phyloP scores from a whole-genome alignment of 495 filamentous ascomycete species.

The Bombardia bombarda region DNA sequence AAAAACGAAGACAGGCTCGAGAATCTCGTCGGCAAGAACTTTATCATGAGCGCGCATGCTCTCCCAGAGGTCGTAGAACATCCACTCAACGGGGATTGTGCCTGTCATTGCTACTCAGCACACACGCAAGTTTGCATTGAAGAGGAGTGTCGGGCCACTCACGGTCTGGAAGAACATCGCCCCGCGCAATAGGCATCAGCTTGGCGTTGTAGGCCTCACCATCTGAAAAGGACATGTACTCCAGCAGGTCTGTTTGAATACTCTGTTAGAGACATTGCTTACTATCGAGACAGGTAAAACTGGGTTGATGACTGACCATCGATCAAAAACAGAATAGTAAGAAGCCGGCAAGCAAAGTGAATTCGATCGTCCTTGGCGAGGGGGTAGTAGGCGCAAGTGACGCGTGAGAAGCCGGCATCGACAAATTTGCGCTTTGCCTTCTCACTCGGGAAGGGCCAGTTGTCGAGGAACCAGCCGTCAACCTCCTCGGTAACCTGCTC shows the following conservation, averaged over 20 bases:
- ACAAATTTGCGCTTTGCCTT: background rate
- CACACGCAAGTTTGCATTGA: too few relatives aligned
- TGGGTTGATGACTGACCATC: background rate
- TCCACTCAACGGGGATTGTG: background rate
- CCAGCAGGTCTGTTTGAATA: background rate
- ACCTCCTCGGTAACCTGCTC: slow-evolving; percentile 1
- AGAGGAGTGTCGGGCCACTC: background rate
- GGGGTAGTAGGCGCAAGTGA: slow-evolving; percentile 2
- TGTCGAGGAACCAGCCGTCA: slow-evolving; percentile 1
- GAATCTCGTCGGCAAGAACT: slow-evolving; percentile 1
- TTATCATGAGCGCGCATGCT: slow-evolving; percentile 1
- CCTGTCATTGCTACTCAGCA: background rate
- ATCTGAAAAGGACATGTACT: slow-evolving; percentile 2
- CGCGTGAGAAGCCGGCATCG: slow-evolving; percentile 1
- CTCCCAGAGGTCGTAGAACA: slow-evolving; percentile 3
- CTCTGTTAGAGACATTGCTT: background rate
- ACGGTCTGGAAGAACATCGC: background rate
- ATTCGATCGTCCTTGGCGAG: slow-evolving; percentile 2
- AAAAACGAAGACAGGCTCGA: slow-evolving; percentile 1
- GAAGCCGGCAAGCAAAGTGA: slow-evolving; percentile 2
- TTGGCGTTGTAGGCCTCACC: slow-evolving; percentile 1
- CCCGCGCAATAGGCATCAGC: background rate
- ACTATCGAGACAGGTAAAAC: background rate
- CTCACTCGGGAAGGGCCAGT: slow-evolving; percentile 1
- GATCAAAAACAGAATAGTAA: slow-evolving; percentile 2